phyloP scores from a whole-genome alignment of 495 filamentous ascomycete species.

The Apiosordaria backusii region DNA sequence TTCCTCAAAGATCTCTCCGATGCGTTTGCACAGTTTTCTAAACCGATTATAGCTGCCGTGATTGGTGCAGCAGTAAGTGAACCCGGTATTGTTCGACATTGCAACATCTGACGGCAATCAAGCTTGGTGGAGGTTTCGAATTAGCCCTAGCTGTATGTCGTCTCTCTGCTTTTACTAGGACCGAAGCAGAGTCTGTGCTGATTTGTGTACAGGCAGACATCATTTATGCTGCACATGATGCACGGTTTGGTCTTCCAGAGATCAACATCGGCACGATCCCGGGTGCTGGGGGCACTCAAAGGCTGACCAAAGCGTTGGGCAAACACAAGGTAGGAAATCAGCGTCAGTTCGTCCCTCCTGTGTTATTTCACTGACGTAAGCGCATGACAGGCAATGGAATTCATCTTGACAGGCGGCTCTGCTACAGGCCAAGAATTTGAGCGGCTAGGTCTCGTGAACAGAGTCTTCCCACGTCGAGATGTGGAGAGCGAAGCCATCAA shows the following conservation, averaged over 20 bases:
- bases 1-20: slow-evolving; percentile 38
- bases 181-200: slow-evolving; percentile 11
- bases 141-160: slow-evolving; percentile 32
- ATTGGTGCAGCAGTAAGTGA: slow-evolving; percentile 32
- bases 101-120: neutral
- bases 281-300: slow-evolving; percentile 43
- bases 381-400: slow-evolving; percentile 7
- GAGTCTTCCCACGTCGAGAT: neutral
- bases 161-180: slow-evolving; percentile 7
- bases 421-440: neutral
- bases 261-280: slow-evolving; percentile 44
- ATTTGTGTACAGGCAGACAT: slow-evolving; percentile 35
- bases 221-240: slow-evolving; percentile 34
- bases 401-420: slow-evolving; percentile 5
- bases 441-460: neutral
- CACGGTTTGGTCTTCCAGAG: slow-evolving; percentile 43
- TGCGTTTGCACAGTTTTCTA: slow-evolving; percentile 30
- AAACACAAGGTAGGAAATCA: slow-evolving; percentile 34
- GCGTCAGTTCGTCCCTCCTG: neutral
- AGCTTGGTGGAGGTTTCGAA: slow-evolving; percentile 40
- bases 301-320: slow-evolving; percentile 38
- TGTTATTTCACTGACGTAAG: neutral
- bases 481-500: neutral
- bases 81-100: neutral
- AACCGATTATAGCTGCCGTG: slow-evolving; percentile 37